These are phyloP conservation scores for Chlamydomonas reinhardtii DNA, from an alignment of 163 green algal species.

Conservation along the genomic window DNA sequence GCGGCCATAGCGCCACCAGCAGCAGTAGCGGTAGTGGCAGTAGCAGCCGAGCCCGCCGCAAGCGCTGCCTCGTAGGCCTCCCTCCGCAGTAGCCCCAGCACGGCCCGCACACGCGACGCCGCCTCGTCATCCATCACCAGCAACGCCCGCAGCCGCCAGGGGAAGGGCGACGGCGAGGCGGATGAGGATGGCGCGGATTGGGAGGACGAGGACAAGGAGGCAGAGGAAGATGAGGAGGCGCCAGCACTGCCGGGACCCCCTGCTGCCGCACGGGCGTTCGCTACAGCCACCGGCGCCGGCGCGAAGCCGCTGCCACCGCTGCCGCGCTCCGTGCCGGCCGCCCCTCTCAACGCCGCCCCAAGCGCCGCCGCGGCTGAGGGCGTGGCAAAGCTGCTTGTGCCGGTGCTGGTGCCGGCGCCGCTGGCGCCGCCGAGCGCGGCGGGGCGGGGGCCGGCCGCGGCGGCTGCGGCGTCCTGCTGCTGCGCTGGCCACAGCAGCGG, in stretches of 20 bases:
- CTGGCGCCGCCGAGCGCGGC: neutral
- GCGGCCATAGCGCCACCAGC: neutral
- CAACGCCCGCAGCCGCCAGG: constrained; percentile 1
- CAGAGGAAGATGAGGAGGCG: neutral
- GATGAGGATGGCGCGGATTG: neutral
- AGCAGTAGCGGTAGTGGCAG: no score
- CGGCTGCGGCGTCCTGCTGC: neutral
- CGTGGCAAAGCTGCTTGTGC: no score
- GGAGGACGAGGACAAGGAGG: neutral
- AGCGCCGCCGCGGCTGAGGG: no score
- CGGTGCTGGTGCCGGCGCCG: no score
- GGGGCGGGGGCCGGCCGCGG: no score
- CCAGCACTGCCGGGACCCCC: no score
- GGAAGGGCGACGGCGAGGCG: neutral
- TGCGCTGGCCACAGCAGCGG: constrained; percentile 28
- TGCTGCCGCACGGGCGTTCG: no score
- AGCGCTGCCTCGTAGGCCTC: constrained; percentile 10
- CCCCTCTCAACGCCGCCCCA: no score
- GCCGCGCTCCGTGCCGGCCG: no score
- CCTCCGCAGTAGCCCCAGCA: constrained; percentile 13
- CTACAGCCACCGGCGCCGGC: no score
- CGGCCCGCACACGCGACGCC: constrained; percentile 13
- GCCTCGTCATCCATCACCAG: constrained; percentile 35
- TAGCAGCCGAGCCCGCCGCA: no score
- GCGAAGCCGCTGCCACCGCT: no score